phyloP scores from a whole-genome alignment of 2,329 filamentous ascomycete species.

The Blastomyces gilchristii region DNA sequence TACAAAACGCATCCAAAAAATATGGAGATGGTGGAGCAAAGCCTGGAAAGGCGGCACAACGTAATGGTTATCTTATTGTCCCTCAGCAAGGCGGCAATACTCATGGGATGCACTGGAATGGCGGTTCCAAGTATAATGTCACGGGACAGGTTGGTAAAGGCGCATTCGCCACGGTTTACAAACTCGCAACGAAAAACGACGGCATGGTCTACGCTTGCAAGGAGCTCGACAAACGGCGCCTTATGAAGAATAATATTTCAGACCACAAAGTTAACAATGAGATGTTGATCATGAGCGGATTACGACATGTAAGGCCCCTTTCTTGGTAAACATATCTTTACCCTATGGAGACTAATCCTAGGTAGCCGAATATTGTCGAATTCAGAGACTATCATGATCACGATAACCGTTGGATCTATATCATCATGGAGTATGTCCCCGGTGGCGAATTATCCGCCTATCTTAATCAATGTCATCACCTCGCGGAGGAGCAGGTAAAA shows the following conservation, averaged over 20 bases:
- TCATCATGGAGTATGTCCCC: conserved; percentile 91
- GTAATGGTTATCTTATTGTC: conserved; percentile 10
- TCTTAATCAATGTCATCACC: conserved; percentile 49
- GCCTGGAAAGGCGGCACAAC: background rate
- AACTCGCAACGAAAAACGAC: conserved; percentile 74
- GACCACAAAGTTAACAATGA: conserved; percentile 93
- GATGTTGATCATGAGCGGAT: conserved; percentile 84
- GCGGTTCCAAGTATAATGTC: conserved; percentile 74
- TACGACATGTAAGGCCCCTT: conserved; percentile 61
- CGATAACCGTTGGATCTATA: conserved; percentile 67
- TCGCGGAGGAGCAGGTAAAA: conserved; percentile 60
- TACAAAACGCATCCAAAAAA: conserved; percentile 18
- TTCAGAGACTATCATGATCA: conserved; percentile 85
- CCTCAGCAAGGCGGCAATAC: conserved; percentile 28
- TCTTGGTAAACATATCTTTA: conserved; percentile 1
- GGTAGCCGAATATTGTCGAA: conserved; percentile 72
- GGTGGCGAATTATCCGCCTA: conserved; percentile 73
- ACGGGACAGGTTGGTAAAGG: conserved; percentile 77
- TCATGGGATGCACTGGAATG: conserved; percentile 66
- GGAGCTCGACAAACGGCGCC: conserved; percentile 83
- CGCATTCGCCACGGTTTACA: conserved; percentile 89
- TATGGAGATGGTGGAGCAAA: conserved; percentile 7
- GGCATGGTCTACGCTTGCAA: conserved; percentile 83
- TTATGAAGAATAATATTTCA: conserved; percentile 83
- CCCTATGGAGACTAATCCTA: conserved; percentile 8